These are phyloP conservation scores for Pyrenopolyporus hunteri DNA, from an alignment of 495 filamentous ascomycete species.

Conservation along the genomic window DNA sequence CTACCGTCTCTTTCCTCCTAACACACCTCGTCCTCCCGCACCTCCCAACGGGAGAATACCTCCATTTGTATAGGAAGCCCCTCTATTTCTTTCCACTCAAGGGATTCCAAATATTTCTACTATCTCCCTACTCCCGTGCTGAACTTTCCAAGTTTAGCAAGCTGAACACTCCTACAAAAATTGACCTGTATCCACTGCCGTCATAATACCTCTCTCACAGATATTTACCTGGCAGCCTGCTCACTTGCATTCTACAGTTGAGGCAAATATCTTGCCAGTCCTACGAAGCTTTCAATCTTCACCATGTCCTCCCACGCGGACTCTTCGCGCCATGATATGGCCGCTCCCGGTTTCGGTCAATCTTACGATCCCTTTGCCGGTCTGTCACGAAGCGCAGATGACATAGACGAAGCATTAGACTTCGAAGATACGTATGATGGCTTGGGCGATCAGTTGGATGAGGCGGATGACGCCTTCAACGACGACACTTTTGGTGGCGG, in stretches of 20 bases:
- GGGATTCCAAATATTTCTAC: too few relatives aligned
- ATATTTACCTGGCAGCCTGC: background rate
- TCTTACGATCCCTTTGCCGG: slow-evolving; percentile 88
- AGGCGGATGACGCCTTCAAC: slow-evolving; percentile 94
- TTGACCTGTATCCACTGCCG: background rate
- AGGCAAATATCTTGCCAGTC: background rate
- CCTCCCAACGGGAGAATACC: too few relatives aligned
- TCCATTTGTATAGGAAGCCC: too few relatives aligned
- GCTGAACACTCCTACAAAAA: background rate
- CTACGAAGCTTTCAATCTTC: slow-evolving; percentile 1
- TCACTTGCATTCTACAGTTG: background rate
- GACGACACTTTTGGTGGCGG: slow-evolving; percentile 90
- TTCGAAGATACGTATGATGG: slow-evolving; percentile 99
- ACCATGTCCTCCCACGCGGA: slow-evolving; percentile 90
- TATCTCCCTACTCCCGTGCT: too few relatives aligned
- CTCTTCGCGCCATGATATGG: slow-evolving; percentile 62
- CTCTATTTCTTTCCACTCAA: too few relatives aligned
- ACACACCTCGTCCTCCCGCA: background rate
- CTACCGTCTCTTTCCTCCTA: slow-evolving; percentile 4
- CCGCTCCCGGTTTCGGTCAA: slow-evolving; percentile 77
- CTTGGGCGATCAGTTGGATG: slow-evolving; percentile 87
- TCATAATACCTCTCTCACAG: background rate
- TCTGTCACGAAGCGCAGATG: slow-evolving; percentile 68
- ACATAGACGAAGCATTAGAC: slow-evolving; percentile 82
- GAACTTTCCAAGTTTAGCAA: too few relatives aligned